A percentile compares a stretch with the other conserved stretches of the same genome.
Conservation (phyloP, 768 basidiomycete genomes). For the Lepiota subincarnata region DNA sequence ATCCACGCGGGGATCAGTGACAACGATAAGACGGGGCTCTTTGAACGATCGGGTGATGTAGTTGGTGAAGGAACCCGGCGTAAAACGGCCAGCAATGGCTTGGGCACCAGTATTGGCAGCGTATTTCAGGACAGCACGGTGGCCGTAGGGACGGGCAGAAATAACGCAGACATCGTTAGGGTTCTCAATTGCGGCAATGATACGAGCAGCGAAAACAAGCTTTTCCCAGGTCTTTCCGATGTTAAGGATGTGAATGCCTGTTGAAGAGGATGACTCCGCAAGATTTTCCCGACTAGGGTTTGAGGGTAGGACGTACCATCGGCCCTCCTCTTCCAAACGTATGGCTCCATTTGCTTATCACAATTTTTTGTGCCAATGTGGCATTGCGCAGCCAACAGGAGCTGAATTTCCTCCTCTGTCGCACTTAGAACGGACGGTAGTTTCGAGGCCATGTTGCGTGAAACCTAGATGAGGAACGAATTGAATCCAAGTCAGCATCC, state of each 20-base stretch:
- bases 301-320: slow-evolving; percentile 65
- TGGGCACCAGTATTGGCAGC: slow-evolving; percentile 97
- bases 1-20: slow-evolving; percentile 98
- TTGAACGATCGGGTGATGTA: slow-evolving; percentile 99
- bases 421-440: slow-evolving; percentile 90
- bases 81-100: slow-evolving; percentile 98
- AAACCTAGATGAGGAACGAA: slow-evolving; percentile 22
- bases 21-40: slow-evolving; percentile 97
- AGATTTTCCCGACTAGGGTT: slow-evolving; percentile 3
- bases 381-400: slow-evolving; percentile 91
- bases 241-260: slow-evolving; percentile 96
- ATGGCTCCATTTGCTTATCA: slow-evolving; percentile 98
- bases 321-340: slow-evolving; percentile 94
- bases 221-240: slow-evolving; percentile 99
- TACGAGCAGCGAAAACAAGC: slow-evolving; percentile 94
- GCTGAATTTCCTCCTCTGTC: slow-evolving; percentile 96
- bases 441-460: slow-evolving; percentile 71
- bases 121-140: slow-evolving; percentile 98
- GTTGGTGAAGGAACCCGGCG: slow-evolving; percentile 98
- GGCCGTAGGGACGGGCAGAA: slow-evolving; percentile 97
- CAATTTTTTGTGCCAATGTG: slow-evolving; percentile 99
- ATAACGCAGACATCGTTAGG: slow-evolving; percentile 98
- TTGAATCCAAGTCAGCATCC: slow-evolving; percentile 31
- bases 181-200: slow-evolving; percentile 97
- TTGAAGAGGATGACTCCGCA: slow-evolving; percentile 10